Base-by-base conservation (phyloP, 345 rosid species). In the Populus ilicifolia region DNA sequence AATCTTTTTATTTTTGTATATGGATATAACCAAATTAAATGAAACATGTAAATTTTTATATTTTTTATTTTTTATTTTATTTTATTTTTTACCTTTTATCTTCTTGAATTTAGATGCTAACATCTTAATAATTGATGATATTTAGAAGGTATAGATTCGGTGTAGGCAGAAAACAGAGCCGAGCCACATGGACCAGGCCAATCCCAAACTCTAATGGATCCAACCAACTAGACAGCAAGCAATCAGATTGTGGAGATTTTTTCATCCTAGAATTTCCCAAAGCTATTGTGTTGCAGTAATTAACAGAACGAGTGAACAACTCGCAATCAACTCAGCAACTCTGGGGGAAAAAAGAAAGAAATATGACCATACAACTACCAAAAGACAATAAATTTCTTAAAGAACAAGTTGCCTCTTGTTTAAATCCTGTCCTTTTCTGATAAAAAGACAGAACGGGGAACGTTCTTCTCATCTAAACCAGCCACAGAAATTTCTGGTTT, bases 381-480 rank as follows among this genome's bases (percentile, higher is more conserved):
- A 75, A 48, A 59, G 35, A 73, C 56, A 75, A 66, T 82, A 73
- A 74, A 66, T 78, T 18, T 18, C n/a, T 16, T n/a, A 69, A 4
- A 73, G 83, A 73, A 77, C 81, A 41, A 33, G 7, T 44, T 38
- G 66, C 33, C 48, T 62, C 71, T n/a, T 70, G 44, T 54, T 78
- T 27, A 79, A 73, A 38, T 52, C 73, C n/a, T 29, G 69, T 83
- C 81, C n/a, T 71, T 73, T 39, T 68, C 44, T 17, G 8, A 48
- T 16, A 50, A 56, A 25, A 30, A 20, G 46, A 69, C 50, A 61
- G 30, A 4, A 30, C 10, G 2, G 20, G 71, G 71, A 79, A 83
- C 82, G 76, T 71, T 77, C 75, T 61, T 41, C 72, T 67, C 78
- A 70, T 87, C 86, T 86, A 72, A 78, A 85, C 25, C 35, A 33